Evolutionary conservation across 2,329 filamentous ascomycete genomes (phyloP).

Genomic region (Scytalidium lignicola): DNA sequence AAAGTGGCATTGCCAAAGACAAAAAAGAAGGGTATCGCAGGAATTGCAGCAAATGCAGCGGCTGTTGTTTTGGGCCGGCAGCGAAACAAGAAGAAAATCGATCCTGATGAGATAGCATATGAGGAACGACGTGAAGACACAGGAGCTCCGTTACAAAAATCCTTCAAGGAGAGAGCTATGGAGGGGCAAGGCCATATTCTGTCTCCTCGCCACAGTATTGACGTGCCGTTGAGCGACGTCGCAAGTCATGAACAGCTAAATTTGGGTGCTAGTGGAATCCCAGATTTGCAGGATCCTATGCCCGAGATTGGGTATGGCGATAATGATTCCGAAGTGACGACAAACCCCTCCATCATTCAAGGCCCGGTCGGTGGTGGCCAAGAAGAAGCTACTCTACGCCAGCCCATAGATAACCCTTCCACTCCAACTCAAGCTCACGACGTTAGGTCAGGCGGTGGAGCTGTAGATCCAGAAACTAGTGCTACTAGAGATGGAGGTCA

Average conservation of each 20-base stretch:
- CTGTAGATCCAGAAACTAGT: conserved; percentile 45
- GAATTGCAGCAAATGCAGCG: conserved; percentile 23
- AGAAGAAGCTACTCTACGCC: conserved; percentile 43
- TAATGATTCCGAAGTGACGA: conserved; percentile 63
- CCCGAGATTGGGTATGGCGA: conserved; percentile 68
- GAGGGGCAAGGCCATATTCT: conserved; percentile 47
- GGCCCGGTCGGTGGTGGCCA: conserved; percentile 54
- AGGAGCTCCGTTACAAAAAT: conserved; percentile 55
- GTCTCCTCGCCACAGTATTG: conserved; percentile 53
- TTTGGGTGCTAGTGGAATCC: conserved; percentile 66
- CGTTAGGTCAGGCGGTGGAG: conserved; percentile 50
- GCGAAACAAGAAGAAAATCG: conserved; percentile 17
- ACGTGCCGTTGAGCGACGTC: conserved; percentile 48
- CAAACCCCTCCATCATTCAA: conserved; percentile 79
- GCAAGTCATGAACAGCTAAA: conserved; percentile 38
- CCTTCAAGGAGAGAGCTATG: conserved; percentile 61
- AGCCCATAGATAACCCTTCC: conserved; percentile 10
- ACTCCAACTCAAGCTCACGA: conserved; percentile 31
- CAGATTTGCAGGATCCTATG: conserved; percentile 64
- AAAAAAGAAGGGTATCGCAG: conserved; percentile 18
- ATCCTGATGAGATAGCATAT: conserved; percentile 22
- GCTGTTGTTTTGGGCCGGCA: conserved; percentile 20
- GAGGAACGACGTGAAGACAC: conserved; percentile 21
- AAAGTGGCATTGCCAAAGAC: conserved; percentile 27
- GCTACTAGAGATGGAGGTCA: conserved; percentile 51